Base-by-base conservation (phyloP, 2,329 filamentous ascomycete species). In the Xylariaceae sp. region DNA sequence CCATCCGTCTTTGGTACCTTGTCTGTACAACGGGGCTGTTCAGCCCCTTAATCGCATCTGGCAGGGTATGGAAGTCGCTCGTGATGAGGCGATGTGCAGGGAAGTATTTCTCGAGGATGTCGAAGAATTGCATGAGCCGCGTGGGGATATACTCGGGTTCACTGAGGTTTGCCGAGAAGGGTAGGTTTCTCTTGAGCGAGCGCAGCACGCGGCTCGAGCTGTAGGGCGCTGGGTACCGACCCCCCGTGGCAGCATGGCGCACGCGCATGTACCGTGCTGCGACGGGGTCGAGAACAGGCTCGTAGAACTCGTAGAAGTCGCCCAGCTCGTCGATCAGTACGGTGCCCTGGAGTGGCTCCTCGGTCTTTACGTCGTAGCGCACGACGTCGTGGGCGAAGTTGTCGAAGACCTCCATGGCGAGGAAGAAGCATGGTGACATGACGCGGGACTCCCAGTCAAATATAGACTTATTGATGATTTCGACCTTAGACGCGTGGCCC, bases 11-110 rank as follows among this genome's bases (percentile, higher is more conserved):
- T 76, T 91, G 83, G 74, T 92, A 99, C 61, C 95, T 84, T 26
- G 95, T 99, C 80, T 99, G 96, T 63, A 99, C 96, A 19, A 99
- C 93, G 0, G 95, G 95, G 11, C 90, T 92, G 75, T 98, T 97
- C 63, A 96, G 77, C 0, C 95, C 95, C 60, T 85, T 83, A 48
- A 95, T 85, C 1, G 93, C 84, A 73, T 96, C 89, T 1, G 93
- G 92, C 36, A 99, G 81, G 58, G 81, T 86, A 76, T 93, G 88
- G 75, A 99, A 99, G 74, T 99, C 95, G 67, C 91, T 93, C 31
- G 92, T 90, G 31, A 99, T 78, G 29, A 99, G 84, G 57, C 92
- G 86, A 76, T 99, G 95, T 3, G 87, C 89, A 0, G 95, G 96
- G 75, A 99, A 99, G 73, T 91, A 92, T 60, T 85, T 85, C 61